Percentiles rank a stretch among this genome's conserved stretches.
These are phyloP conservation scores for Thalassiosira hispida DNA, from an alignment of 352 stramenopile species.

Conservation along the genomic window DNA sequence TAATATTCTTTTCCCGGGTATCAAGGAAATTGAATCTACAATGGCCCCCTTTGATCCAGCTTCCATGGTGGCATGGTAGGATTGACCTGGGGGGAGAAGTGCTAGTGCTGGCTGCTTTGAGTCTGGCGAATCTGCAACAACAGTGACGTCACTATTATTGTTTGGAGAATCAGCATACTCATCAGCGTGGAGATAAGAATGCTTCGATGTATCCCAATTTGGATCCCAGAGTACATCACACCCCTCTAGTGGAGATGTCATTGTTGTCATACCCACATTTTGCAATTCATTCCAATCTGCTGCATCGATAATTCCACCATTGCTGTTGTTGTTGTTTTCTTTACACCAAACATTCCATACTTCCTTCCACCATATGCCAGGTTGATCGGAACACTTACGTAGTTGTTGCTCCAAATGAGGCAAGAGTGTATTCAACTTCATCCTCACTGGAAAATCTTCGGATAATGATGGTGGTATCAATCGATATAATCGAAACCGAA, in stretches of 20 bases:
- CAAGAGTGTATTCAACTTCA: conserved; percentile 70
- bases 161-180: conserved; percentile 21
- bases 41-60: conserved; percentile 58
- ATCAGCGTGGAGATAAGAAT: conserved; percentile 62
- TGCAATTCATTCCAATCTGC: conserved; percentile 35
- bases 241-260: conserved; percentile 38
- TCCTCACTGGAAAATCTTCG: conserved; percentile 29
- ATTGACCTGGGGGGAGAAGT: conserved; percentile 39
- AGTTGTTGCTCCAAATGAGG: conserved; percentile 62
- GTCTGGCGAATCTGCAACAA: background rate
- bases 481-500: conserved; percentile 79
- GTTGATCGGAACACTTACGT: conserved; percentile 34
- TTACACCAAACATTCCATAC: conserved; percentile 37
- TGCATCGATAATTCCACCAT: background rate
- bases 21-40: conserved; percentile 73
- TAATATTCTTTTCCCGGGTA: conserved; percentile 72
- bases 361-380: conserved; percentile 49
- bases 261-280: conserved; percentile 16
- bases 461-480: conserved; percentile 34
- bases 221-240: conserved; percentile 79
- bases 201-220: conserved; percentile 62
- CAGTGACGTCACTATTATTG: background rate
- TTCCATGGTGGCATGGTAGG: conserved; percentile 65
- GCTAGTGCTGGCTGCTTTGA: background rate
- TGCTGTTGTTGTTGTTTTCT: background rate